These are phyloP conservation scores for Cyberlindnera mycetangii DNA, from an alignment of 805 yeast species.

Conservation along the genomic window DNA sequence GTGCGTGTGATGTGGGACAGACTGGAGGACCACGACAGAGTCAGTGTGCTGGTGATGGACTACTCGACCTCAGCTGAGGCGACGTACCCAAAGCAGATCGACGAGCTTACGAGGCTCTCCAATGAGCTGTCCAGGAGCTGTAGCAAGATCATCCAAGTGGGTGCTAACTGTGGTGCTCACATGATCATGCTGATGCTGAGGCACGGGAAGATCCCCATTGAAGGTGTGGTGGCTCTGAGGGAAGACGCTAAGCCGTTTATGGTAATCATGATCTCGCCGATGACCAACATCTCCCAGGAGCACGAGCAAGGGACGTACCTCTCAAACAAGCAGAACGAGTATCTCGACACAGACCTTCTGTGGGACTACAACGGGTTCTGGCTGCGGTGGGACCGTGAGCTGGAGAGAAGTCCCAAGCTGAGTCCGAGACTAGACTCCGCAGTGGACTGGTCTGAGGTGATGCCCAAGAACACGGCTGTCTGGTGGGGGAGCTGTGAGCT, in stretches of 20 bases:
- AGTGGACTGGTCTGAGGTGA: neutral
- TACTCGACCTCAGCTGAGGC: constrained; percentile 2
- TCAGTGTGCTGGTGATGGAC: constrained; percentile 5
- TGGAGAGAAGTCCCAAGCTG: neutral
- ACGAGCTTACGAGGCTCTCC: neutral
- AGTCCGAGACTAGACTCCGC: constrained; percentile 1
- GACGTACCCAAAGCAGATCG: constrained; percentile 6
- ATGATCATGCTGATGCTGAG: constrained; percentile 1
- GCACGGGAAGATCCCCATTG: neutral
- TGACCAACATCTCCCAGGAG: constrained; percentile 1
- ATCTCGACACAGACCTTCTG: neutral
- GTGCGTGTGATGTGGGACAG: neutral
- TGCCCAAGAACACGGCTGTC: constrained; percentile 1
- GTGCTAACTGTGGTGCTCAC: constrained; percentile 6
- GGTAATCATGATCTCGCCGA: constrained; percentile 1
- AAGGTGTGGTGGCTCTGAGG: neutral
- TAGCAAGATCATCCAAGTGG: constrained; percentile 2
- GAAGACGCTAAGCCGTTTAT: neutral
- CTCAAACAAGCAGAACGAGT: constrained; percentile 1
- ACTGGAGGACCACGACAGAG: neutral
- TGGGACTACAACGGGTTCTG: neutral
- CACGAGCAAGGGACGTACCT: constrained; percentile 1
- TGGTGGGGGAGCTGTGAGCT: constrained; percentile 3
- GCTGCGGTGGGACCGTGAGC: constrained; percentile 1
- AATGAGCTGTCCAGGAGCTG: constrained; percentile 1